These are phyloP conservation scores for Striga asiatica DNA, from an alignment of 257 asterid genomes.

Conservation along the genomic window DNA sequence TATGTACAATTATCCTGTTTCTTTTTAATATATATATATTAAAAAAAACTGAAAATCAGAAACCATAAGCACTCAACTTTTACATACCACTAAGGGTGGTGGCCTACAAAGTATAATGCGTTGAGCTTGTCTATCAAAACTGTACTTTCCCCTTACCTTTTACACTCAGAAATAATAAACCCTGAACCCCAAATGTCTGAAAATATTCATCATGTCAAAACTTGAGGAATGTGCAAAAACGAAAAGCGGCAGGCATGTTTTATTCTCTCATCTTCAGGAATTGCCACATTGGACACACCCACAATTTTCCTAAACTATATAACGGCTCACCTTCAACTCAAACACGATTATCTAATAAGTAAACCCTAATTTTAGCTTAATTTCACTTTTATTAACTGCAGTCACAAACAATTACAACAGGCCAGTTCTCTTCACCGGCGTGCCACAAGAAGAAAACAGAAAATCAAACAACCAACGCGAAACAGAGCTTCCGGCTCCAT, in stretches of 20 bases:
- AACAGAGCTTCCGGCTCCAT: not conserved
- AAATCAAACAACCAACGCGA: not conserved
- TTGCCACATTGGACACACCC: not conserved
- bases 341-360: not conserved
- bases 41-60: too few relatives aligned
- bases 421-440: not conserved
- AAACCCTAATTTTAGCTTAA: not conserved
- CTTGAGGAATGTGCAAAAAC: not conserved
- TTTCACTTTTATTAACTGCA: not conserved
- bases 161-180: too few relatives aligned
- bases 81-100: too few relatives aligned
- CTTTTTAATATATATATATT: too few relatives aligned
- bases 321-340: not conserved
- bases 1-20: too few relatives aligned
- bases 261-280: too few relatives aligned
- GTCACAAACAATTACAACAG: slow-evolving; percentile 2
- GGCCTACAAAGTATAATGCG: too few relatives aligned
- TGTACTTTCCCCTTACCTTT: too few relatives aligned
- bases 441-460: not conserved
- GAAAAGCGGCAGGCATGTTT: too few relatives aligned
- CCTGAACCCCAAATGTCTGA: not conserved
- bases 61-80: too few relatives aligned
- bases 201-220: not conserved
- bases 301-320: not conserved
- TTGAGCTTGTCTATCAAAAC: too few relatives aligned